A percentile compares a stretch with the other conserved stretches of the same genome.
Conservation (phyloP, 352 stramenopile species). For the Pythium diclinum region DNA sequence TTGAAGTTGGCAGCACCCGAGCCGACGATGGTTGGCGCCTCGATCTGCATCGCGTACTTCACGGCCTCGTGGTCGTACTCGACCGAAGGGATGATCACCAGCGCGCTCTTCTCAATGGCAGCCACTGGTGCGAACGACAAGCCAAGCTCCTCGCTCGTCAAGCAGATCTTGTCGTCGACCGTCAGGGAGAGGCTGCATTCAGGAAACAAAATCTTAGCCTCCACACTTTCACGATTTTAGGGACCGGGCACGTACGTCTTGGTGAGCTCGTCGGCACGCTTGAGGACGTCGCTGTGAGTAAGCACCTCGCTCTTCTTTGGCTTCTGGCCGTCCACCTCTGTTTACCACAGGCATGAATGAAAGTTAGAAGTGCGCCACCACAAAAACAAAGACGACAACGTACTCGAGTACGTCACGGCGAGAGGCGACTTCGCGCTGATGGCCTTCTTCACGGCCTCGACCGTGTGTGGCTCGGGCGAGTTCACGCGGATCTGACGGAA, state of each 20-base stretch:
- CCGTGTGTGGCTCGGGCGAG: conserved; percentile 58
- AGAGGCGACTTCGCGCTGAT: conserved; percentile 72
- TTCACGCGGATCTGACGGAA: conserved; percentile 84
- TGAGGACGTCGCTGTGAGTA: conserved; percentile 78
- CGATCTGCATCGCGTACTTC: conserved; percentile 70
- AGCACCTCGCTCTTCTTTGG: conserved; percentile 78
- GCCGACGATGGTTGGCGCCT: conserved; percentile 77
- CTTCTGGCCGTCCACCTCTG: conserved; percentile 72
- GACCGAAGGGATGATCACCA: conserved; percentile 74
- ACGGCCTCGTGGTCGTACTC: conserved; percentile 69
- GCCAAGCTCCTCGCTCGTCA: conserved; percentile 63
- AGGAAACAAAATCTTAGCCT: neutral
- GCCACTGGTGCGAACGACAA: conserved; percentile 74
- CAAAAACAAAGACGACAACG: conserved; percentile 22
- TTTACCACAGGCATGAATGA: conserved; percentile 8
- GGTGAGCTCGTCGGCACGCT: conserved; percentile 62
- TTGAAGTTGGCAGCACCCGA: conserved; percentile 76
- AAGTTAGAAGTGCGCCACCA: neutral
- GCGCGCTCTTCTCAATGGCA: conserved; percentile 65
- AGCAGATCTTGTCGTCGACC: conserved; percentile 76
- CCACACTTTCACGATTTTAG: neutral
- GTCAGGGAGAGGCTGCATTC: conserved; percentile 58
- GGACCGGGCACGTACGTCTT: conserved; percentile 50
- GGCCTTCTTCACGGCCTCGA: conserved; percentile 54
- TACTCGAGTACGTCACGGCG: conserved; percentile 78